Percentiles rank a stretch among this genome's conserved stretches.
phyloP scores from a whole-genome alignment of 768 basidiomycete genomes.

The Chalciporus pseudorubinellus region DNA sequence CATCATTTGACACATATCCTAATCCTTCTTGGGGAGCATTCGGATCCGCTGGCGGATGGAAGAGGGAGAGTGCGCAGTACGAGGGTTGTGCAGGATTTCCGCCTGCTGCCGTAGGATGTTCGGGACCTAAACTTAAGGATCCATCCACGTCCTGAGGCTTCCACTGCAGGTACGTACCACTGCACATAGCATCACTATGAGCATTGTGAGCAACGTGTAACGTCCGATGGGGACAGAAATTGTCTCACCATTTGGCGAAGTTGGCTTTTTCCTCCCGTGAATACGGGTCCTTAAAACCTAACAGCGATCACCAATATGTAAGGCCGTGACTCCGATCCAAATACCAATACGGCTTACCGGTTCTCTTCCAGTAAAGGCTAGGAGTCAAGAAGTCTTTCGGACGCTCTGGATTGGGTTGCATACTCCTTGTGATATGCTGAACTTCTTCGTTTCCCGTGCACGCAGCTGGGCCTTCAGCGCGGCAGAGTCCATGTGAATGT shows the following conservation, averaged over 20 bases:
- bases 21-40: conserved; percentile 21
- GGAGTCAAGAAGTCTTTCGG: conserved; percentile 59
- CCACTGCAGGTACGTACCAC: background rate
- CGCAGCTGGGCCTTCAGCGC: conserved; percentile 30
- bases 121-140: conserved; percentile 37
- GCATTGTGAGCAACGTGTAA: background rate
- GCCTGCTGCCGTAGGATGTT: conserved; percentile 41
- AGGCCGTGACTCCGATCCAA: background rate
- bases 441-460: conserved; percentile 42
- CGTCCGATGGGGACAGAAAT: background rate
- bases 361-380: conserved; percentile 52
- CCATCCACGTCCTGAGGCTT: background rate
- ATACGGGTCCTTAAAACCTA: conserved; percentile 66
- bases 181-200: background rate
- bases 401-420: conserved; percentile 44
- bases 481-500: conserved; percentile 56
- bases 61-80: conserved; percentile 52
- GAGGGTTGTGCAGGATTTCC: conserved; percentile 44
- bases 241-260: conserved; percentile 50
- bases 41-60: conserved; percentile 40
- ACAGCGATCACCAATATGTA: background rate
- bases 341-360: conserved; percentile 37
- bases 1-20: conserved; percentile 58
- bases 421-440: conserved; percentile 40
- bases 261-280: conserved; percentile 51